Base-by-base conservation (phyloP, 495 filamentous ascomycete genomes). In the Aspergillus carlsbadensis region DNA sequence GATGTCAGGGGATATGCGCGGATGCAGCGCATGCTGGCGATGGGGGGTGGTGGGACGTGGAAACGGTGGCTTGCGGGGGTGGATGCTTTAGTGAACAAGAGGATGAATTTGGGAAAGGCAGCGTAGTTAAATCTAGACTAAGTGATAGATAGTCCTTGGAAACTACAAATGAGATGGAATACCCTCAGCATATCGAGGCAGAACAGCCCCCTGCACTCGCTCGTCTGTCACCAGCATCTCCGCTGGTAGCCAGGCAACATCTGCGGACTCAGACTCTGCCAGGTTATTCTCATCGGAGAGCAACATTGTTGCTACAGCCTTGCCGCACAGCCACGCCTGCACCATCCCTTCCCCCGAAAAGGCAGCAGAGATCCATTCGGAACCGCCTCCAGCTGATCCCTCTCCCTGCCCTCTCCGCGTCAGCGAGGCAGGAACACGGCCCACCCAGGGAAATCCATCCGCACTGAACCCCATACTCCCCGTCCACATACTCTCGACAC, bases 281-380 rank as follows among this genome's bases (percentile, higher is more conserved):
- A 54, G 51, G 5, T 63, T 56, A 3, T 47, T 58, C 33, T 74
- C 70, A 17, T 68, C 62, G 5, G 62, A 72, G 33, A 81, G 57
- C 41, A 91, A 76, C 85, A 90, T 84, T 26, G 78, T 72, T 3
- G 78, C 87, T 17, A 86, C 73, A 7, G 87, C 87, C 56, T 84
- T 81, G 2, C 85, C 90, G 52, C 80, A 86, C 10, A 89, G 70
- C 61, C 84, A 86, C 24, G 83, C 84, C 62, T 87, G 86, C 5
- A 89, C 88, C 90, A 95, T 95, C 1, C 90, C 90, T 62, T 95
- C 89, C 0, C 90, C 90, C 34, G 81, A 84, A 64, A 84, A 89
- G 10, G 80, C 86, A 8, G 77, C 85, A 54, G 79, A 78, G 6
- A 89, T 62, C 76, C 76, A 88, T 48, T 87, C 67, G 3, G 58